Evolutionary conservation across 139 green algal genomes (phyloP).

Genomic region (Picochlorum sp.): DNA sequence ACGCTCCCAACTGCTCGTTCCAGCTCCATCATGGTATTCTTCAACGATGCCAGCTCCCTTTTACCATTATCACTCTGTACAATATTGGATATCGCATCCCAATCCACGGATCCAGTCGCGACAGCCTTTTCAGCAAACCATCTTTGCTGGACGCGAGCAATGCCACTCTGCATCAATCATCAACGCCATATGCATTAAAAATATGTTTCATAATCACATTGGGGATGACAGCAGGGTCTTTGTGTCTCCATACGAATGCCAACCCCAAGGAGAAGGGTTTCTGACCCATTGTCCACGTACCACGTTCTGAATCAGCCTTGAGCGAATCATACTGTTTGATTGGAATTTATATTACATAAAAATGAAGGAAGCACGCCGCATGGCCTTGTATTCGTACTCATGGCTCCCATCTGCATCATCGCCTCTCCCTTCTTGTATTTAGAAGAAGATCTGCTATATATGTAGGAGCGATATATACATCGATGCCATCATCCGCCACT

Average conservation of each 20-base stretch:
- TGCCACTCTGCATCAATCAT: background rate
- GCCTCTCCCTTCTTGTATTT: background rate
- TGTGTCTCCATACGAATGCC: no score
- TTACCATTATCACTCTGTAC: constrained; percentile 36
- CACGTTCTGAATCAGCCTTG: no score
- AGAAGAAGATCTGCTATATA: background rate
- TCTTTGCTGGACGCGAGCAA: constrained; percentile 10
- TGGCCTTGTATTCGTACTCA: no score
- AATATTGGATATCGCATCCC: constrained; percentile 27
- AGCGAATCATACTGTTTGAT: no score
- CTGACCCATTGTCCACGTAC: no score
- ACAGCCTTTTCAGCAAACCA: constrained; percentile 34
- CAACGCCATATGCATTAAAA: no score
- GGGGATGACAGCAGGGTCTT: no score
- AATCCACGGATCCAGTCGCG: constrained; percentile 20
- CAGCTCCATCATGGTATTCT: constrained; percentile 28
- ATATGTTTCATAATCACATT: no score
- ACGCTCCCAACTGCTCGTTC: constrained; percentile 6
- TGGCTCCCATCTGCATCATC: background rate
- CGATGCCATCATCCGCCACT: constrained; percentile 50
- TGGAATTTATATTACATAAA: no score
- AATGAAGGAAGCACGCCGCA: no score
- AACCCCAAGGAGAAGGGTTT: no score
- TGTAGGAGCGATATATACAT: no score
- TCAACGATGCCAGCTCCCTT: constrained; percentile 26